phyloP scores from a whole-genome alignment of 345 rosid genomes.

The Boechera stricta region DNA sequence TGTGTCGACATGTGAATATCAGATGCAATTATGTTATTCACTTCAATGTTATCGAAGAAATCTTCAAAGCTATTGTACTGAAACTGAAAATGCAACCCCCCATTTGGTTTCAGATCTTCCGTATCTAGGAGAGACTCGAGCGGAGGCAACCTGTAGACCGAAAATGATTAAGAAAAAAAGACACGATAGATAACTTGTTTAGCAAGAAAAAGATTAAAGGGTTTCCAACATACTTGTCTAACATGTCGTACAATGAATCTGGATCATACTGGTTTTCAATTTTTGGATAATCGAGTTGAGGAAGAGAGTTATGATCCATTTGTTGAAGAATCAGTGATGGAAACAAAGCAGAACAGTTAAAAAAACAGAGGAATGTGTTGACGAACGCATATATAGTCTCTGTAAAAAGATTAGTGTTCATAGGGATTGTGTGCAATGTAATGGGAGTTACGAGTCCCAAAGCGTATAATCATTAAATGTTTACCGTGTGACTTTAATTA shows the following conservation, averaged over 20 bases:
- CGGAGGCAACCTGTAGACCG: constrained; percentile 36
- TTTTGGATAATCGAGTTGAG: not conserved
- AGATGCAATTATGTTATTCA: constrained; percentile 20
- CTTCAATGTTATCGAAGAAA: constrained; percentile 33
- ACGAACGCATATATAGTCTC: constrained; percentile 7
- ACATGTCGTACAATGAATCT: constrained; percentile 36
- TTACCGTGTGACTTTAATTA: constrained; percentile 28
- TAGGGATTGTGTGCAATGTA: constrained; percentile 41
- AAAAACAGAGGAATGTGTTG: not conserved
- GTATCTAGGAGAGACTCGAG: constrained; percentile 21
- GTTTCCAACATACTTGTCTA: constrained; percentile 20
- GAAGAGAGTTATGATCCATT: constrained; percentile 35
- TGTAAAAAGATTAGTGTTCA: not conserved
- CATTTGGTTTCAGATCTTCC: not conserved
- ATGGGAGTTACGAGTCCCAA: constrained; percentile 42
- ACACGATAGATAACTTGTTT: constrained; percentile 24
- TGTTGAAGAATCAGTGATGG: not conserved
- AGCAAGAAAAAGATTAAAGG: constrained; percentile 9
- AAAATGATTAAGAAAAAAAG: not conserved
- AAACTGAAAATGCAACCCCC: not conserved
- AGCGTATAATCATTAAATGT: constrained; percentile 28
- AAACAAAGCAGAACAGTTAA: not conserved
- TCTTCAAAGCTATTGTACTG: constrained; percentile 32
- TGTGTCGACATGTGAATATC: constrained; percentile 34
- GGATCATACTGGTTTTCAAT: constrained; percentile 11